Evolutionary conservation across 257 asterid species (phyloP).

Genomic region (Capsicum chinense): DNA sequence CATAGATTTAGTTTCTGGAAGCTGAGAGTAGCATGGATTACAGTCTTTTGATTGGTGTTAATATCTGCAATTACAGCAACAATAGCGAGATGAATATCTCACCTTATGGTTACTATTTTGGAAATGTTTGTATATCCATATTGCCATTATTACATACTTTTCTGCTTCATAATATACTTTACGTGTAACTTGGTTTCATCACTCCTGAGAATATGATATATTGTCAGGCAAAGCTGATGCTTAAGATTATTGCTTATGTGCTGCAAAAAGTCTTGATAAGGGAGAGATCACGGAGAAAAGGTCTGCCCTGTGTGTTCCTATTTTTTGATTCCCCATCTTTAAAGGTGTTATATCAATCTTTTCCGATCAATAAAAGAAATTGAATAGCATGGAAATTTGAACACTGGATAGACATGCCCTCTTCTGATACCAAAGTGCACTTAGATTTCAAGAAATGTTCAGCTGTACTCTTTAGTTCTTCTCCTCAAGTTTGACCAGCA

Average conservation of each 20-base stretch:
- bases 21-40: constrained; percentile 85
- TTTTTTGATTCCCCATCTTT: constrained; percentile 10
- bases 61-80: constrained; percentile 60
- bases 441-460: background rate
- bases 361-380: constrained; percentile 1
- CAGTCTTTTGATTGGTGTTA: constrained; percentile 83
- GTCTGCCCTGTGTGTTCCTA: background rate
- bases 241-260: constrained; percentile 28
- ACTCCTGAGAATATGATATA: background rate
- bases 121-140: background rate
- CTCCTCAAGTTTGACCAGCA: background rate
- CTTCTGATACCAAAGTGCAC: background rate
- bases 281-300: constrained; percentile 15
- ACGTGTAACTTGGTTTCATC: background rate
- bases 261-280: constrained; percentile 11
- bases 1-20: constrained; percentile 80
- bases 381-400: constrained; percentile 8
- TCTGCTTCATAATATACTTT: background rate
- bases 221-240: constrained; percentile 22
- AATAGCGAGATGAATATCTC: constrained; percentile 3
- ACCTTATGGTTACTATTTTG: constrained; percentile 22
- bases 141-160: constrained; percentile 19
- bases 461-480: constrained; percentile 9
- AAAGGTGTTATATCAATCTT: background rate
- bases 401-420: background rate